Evolutionary conservation across 140 eudicot genomes (phyloP).

Genomic region (Stevia rebaudiana): DNA sequence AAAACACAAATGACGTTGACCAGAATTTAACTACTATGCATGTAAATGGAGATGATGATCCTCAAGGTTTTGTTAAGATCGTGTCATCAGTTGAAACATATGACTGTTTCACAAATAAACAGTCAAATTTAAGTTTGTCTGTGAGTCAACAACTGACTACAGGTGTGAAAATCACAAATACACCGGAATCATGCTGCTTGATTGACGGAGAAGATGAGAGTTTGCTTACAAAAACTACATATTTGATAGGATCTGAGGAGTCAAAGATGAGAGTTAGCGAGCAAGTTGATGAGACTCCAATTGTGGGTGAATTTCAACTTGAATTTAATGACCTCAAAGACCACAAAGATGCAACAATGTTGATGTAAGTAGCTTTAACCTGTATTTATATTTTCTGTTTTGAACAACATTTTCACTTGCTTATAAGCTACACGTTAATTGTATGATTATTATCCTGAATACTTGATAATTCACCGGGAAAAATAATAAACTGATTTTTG

Average conservation of each 20-base stretch:
- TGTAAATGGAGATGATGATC: conserved; percentile 6
- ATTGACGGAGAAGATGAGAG: conserved; percentile 17
- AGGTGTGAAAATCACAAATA: conserved; percentile 17
- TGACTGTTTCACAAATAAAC: conserved; percentile 4
- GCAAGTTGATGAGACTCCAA: conserved; percentile 15
- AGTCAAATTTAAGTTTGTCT: conserved; percentile 7
- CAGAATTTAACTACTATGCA: conserved; percentile 8
- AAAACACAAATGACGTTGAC: conserved; percentile 11
- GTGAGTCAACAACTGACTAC: conserved; percentile 18
- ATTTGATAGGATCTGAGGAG: conserved; percentile 14
- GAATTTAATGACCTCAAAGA: conserved; percentile 8
- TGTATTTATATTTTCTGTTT: neutral
- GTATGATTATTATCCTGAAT: neutral
- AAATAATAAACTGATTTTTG: conserved; percentile 10
- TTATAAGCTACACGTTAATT: conserved; percentile 1
- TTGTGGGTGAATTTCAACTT: conserved; percentile 19
- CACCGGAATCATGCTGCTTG: conserved; percentile 16
- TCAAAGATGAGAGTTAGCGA: conserved; percentile 9
- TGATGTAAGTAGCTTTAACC: conserved; percentile 35
- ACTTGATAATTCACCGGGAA: conserved; percentile 5
- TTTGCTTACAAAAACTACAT: conserved; percentile 19
- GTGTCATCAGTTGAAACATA: conserved; percentile 10
- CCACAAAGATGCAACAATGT: conserved; percentile 24
- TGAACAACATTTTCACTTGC: conserved; percentile 8
- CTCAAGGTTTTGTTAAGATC: conserved; percentile 18